Conservation (phyloP, 2,329 filamentous ascomycete genomes). For the Apiospora pterosperma region DNA sequence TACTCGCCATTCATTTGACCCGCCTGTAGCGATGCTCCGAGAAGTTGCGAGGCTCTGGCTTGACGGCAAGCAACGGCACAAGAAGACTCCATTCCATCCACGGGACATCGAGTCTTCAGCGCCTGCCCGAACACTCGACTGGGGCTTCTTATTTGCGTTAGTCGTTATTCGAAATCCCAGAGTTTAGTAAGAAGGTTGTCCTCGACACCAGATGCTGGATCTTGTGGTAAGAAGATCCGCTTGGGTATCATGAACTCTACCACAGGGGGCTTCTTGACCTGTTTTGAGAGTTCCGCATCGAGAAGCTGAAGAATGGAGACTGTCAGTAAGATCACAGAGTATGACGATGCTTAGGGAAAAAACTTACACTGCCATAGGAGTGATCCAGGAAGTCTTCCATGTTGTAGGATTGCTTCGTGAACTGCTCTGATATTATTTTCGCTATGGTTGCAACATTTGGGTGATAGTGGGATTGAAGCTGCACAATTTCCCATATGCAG, state of each 20-base stretch:
- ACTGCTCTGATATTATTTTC: constrained; percentile 93
- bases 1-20: background rate
- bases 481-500: constrained; percentile 91
- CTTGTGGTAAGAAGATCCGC: constrained; percentile 63
- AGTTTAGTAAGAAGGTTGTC: constrained; percentile 57
- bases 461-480: constrained; percentile 89
- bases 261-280: constrained; percentile 80
- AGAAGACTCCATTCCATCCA: background rate
- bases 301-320: constrained; percentile 55
- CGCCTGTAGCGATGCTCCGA: background rate
- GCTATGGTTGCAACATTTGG: constrained; percentile 93
- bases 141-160: background rate
- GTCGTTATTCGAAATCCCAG: constrained; percentile 50
- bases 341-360: background rate
- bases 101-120: background rate
- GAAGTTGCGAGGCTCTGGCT: constrained; percentile 8
- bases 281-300: constrained; percentile 78
- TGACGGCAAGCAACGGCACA: background rate
- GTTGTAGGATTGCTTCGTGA: constrained; percentile 92
- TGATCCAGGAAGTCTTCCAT: constrained; percentile 98
- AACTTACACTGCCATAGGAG: constrained; percentile 73
- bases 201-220: constrained; percentile 41
- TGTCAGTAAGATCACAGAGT: background rate
- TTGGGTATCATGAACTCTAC: constrained; percentile 95
- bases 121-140: background rate